Evolutionary conservation across 2,329 filamentous ascomycete species (phyloP).

Genomic region (Malbranchea zuffiana): DNA sequence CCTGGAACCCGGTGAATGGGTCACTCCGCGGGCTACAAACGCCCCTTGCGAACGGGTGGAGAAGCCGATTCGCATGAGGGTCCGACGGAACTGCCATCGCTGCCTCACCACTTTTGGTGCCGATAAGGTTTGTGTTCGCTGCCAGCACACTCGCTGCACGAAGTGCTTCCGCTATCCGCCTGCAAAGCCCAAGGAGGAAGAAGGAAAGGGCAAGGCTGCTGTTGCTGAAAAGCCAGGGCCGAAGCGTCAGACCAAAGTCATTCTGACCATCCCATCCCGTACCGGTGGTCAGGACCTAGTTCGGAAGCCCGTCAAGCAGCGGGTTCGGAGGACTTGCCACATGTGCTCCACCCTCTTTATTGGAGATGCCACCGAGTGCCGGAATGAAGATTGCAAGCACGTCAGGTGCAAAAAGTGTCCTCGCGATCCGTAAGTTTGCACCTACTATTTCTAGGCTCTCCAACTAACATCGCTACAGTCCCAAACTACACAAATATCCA

Average conservation of each 20-base stretch:
- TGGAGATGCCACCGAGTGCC: constrained; percentile 51
- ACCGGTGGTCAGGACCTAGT: constrained; percentile 60
- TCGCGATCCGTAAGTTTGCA: constrained; percentile 57
- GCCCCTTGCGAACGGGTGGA: constrained; percentile 31
- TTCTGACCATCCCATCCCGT: constrained; percentile 47
- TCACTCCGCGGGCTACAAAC: constrained; percentile 17
- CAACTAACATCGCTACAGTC: constrained; percentile 16
- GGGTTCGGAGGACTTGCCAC: constrained; percentile 66
- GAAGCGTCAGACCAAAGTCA: constrained; percentile 32
- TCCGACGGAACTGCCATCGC: constrained; percentile 58
- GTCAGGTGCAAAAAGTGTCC: constrained; percentile 69
- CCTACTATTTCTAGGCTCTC: background rate
- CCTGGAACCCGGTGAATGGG: constrained; percentile 35
- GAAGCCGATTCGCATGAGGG: constrained; percentile 38
- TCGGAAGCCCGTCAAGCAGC: constrained; percentile 59
- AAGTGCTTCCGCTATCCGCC: constrained; percentile 66
- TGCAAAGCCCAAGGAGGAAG: constrained; percentile 51
- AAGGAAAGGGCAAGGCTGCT: constrained; percentile 25
- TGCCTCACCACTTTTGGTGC: constrained; percentile 65
- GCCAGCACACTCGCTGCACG: constrained; percentile 69
- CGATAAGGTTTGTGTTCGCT: constrained; percentile 62
- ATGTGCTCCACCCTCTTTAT: constrained; percentile 56
- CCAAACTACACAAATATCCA: constrained; percentile 35
- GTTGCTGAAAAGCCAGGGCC: constrained; percentile 19
- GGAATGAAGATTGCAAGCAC: constrained; percentile 59